Evolutionary conservation across 169 alveolate species (phyloP).

Genomic region (Cytauxzoon felis): DNA sequence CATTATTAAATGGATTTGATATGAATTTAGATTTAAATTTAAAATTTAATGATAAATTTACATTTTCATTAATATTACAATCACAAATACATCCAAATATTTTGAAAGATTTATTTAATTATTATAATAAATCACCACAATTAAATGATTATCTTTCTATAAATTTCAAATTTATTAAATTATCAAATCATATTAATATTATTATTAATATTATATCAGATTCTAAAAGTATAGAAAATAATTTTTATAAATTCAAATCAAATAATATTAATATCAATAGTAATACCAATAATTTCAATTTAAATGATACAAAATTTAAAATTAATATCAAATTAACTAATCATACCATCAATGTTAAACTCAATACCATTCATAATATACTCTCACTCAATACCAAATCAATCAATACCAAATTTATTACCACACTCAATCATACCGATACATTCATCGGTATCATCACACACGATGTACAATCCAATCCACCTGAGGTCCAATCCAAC

Average conservation of each 20-base stretch:
- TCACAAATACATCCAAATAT: neutral
- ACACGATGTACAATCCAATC: too few species aligned
- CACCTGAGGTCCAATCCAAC: too few species aligned
- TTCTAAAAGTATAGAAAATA: neutral
- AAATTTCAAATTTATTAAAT: neutral
- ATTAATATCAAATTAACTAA: too few species aligned
- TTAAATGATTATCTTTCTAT: neutral
- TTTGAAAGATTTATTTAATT: neutral
- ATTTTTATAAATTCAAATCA: neutral
- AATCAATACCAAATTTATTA: too few species aligned
- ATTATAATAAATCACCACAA: neutral
- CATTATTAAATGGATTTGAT: constrained; percentile 34
- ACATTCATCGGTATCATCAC: too few species aligned
- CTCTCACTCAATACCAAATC: too few species aligned
- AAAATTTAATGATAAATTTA: neutral
- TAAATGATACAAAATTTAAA: too few species aligned
- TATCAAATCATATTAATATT: neutral
- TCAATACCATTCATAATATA: too few species aligned
- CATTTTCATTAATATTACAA: neutral
- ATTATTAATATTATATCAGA: neutral
- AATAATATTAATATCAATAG: too few species aligned
- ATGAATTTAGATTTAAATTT: neutral
- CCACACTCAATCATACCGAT: too few species aligned
- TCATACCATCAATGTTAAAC: too few species aligned
- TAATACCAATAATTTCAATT: too few species aligned